These are phyloP conservation scores for Coix lacrymajobi DNA, from an alignment of 176 grass and related monocot species.

Conservation along the genomic window DNA sequence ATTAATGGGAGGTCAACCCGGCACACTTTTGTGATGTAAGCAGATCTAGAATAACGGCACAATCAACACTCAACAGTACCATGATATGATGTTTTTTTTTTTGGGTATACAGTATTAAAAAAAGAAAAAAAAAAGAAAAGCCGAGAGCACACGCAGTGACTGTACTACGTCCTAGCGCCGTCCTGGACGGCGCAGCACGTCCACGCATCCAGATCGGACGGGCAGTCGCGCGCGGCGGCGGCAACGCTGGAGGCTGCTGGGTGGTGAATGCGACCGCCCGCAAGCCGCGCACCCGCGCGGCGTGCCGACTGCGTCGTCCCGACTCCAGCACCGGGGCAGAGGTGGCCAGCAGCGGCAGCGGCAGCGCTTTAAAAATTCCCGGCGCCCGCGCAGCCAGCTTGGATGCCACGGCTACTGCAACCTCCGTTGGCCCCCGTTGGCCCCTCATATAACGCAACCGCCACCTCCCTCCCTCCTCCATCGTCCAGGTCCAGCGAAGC, in stretches of 20 bases:
- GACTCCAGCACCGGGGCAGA: not conserved
- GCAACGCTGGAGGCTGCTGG: not conserved
- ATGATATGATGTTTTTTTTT: not conserved
- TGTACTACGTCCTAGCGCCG: too few species aligned
- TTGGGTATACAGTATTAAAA: not conserved
- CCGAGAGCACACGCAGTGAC: not conserved
- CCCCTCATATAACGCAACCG: slow-evolving; percentile 34
- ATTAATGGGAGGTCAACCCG: not conserved
- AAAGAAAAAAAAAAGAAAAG: not conserved
- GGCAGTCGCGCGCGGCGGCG: slow-evolving; percentile 8
- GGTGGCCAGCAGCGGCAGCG: not conserved
- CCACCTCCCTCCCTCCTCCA: not conserved
- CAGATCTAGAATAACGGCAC: not conserved
- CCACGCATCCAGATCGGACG: not conserved
- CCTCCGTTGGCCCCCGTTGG: too few species aligned
- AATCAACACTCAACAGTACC: not conserved
- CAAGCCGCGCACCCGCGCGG: not conserved
- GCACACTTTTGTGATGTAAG: not conserved
- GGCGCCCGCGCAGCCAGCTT: slow-evolving; percentile 39
- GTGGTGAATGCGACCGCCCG: not conserved
- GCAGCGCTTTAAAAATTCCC: not conserved
- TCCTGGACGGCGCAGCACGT: not conserved
- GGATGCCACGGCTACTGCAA: slow-evolving; percentile 6
- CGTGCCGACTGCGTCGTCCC: not conserved
- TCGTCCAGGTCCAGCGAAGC: not conserved